Conservation (phyloP, 2,329 filamentous ascomycete species). For the Arthrinium puccinioides region DNA sequence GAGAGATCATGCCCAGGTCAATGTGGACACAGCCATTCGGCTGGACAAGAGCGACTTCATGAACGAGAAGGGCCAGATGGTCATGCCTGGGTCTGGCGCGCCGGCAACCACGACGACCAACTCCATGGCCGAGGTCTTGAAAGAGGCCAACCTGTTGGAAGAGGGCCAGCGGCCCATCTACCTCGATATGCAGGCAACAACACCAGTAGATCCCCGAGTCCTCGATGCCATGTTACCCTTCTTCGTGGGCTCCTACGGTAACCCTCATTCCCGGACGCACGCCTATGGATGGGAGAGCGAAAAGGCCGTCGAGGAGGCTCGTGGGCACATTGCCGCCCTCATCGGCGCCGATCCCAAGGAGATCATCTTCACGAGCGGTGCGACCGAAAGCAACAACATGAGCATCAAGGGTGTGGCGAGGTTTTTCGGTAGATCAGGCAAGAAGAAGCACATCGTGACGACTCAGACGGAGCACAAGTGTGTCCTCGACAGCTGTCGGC, state of each 20-base stretch:
- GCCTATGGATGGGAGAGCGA: constrained; percentile 99
- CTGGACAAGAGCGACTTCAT: constrained; percentile 80
- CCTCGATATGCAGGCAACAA: constrained; percentile 96
- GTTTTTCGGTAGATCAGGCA: constrained; percentile 86
- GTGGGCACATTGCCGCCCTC: constrained; percentile 73
- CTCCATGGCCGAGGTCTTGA: constrained; percentile 79
- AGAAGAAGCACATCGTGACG: constrained; percentile 98
- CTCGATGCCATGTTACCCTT: constrained; percentile 95
- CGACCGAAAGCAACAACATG: constrained; percentile 99
- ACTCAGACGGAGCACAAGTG: constrained; percentile 99
- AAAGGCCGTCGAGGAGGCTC: constrained; percentile 81
- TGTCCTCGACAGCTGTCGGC: constrained; percentile 91
- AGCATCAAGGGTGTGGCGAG: constrained; percentile 96
- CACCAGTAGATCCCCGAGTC: constrained; percentile 87
- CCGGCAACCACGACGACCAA: constrained; percentile 65
- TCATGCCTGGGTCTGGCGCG: constrained; percentile 50
- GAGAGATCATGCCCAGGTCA: constrained; percentile 72
- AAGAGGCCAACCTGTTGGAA: constrained; percentile 88
- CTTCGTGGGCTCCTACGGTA: constrained; percentile 89
- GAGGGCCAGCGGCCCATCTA: constrained; percentile 92
- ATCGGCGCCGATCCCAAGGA: constrained; percentile 96
- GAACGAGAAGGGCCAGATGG: constrained; percentile 31
- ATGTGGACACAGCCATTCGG: constrained; percentile 75
- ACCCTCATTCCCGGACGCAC: constrained; percentile 94
- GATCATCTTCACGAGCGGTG: constrained; percentile 97